Evolutionary conservation across 495 filamentous ascomycete genomes (phyloP).

Genomic region (Penicillium nucicola): DNA sequence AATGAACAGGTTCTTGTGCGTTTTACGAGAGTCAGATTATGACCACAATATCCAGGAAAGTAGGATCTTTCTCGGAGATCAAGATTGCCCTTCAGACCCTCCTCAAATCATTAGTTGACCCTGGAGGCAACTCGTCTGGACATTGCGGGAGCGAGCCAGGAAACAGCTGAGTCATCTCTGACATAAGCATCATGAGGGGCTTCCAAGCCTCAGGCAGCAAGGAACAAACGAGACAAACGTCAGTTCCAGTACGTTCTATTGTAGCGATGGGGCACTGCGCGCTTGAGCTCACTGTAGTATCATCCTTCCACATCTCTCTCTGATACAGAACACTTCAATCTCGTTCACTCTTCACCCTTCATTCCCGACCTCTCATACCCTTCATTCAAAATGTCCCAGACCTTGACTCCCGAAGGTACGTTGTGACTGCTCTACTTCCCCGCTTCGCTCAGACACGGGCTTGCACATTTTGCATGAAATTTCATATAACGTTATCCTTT

Average conservation of each 20-base stretch:
- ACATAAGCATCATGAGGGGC: conserved; percentile 9
- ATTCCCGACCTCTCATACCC: neutral
- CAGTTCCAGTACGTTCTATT: conserved; percentile 44
- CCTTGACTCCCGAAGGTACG: conserved; percentile 41
- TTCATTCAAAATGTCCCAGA: conserved; percentile 28
- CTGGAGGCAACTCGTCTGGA: conserved; percentile 2
- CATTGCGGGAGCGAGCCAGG: conserved; percentile 3
- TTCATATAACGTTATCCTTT: conserved; percentile 12
- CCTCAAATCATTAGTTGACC: neutral
- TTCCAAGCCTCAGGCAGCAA: conserved; percentile 13
- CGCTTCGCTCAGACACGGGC: conserved; percentile 24
- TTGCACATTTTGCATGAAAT: conserved; percentile 26
- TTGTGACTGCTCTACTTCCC: conserved; percentile 33
- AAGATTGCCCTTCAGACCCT: neutral
- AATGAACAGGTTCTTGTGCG: neutral
- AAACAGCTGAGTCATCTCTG: conserved; percentile 14
- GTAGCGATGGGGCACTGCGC: neutral
- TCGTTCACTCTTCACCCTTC: conserved; percentile 1
- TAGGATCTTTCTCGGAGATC: neutral
- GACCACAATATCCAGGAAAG: neutral
- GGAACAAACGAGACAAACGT: conserved; percentile 37
- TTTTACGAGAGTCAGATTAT: neutral
- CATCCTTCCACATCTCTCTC: conserved; percentile 5
- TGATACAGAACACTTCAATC: conserved; percentile 1
- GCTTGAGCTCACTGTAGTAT: conserved; percentile 6